phyloP scores from a whole-genome alignment of 225 moss, liverwort and hornwort genomes.

The Pseudisothecium myosuroides region DNA sequence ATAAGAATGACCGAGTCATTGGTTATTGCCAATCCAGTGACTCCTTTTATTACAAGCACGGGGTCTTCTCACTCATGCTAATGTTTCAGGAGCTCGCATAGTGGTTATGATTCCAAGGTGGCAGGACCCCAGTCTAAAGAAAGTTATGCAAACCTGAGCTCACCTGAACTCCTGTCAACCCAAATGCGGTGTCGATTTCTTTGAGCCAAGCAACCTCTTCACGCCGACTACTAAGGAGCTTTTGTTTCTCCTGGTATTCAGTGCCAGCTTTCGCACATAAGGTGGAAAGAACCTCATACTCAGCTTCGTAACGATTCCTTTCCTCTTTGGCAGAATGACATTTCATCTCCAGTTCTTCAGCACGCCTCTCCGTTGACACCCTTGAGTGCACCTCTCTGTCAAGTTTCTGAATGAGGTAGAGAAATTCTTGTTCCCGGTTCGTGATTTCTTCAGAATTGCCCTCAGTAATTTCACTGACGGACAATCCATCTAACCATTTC shows the following conservation, averaged over 20 bases:
- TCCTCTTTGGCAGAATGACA: slow-evolving; percentile 15
- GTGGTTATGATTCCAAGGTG: neutral
- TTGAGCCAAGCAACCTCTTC: slow-evolving; percentile 58
- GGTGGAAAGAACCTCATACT: slow-evolving; percentile 43
- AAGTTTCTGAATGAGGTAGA: slow-evolving; percentile 29
- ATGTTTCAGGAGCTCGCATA: neutral
- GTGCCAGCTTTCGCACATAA: slow-evolving; percentile 24
- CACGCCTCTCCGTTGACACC: slow-evolving; percentile 5
- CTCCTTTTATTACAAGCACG: neutral
- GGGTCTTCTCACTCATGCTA: neutral
- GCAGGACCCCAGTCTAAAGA: neutral
- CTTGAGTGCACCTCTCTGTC: slow-evolving; percentile 25
- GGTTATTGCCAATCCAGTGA: neutral
- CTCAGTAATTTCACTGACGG: neutral
- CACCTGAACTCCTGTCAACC: slow-evolving; percentile 93
- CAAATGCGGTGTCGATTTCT: slow-evolving; percentile 78
- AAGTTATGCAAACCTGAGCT: neutral
- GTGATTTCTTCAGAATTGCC: slow-evolving; percentile 11
- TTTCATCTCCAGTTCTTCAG: slow-evolving; percentile 31
- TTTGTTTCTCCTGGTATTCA: slow-evolving; percentile 33
- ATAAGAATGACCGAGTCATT: neutral
- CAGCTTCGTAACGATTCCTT: slow-evolving; percentile 57
- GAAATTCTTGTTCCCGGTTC: neutral
- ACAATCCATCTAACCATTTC: neutral
- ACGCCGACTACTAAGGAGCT: neutral